phyloP scores from a whole-genome alignment of 192 early-diverging fungal species.

The Linnemannia exigua region DNA sequence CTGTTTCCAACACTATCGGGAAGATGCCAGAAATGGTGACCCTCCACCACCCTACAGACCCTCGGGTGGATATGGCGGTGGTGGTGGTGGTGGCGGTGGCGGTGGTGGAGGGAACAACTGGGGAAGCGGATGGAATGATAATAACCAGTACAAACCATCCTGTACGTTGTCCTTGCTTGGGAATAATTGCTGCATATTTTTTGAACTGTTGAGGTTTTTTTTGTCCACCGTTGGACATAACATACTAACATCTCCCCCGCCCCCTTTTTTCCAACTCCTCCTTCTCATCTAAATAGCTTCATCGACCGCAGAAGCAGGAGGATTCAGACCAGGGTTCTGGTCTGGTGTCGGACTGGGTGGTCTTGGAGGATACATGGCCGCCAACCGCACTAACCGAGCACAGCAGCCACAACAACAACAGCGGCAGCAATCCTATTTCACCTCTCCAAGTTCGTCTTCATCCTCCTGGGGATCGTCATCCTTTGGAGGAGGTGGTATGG shows the following conservation, averaged over 20 bases:
- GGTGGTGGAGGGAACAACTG: conserved; percentile 42
- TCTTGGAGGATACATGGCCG: conserved; percentile 30
- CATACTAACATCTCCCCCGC: neutral
- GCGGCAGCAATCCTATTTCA: neutral
- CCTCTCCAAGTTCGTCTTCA: neutral
- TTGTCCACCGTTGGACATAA: neutral
- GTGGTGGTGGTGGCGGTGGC: conserved; percentile 21
- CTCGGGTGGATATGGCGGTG: neutral
- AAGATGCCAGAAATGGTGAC: conserved; percentile 11
- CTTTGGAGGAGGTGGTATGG: conserved; percentile 23
- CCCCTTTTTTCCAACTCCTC: neutral
- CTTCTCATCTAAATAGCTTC: neutral
- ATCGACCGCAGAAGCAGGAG: conserved; percentile 2
- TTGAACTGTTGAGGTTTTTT: too few species aligned
- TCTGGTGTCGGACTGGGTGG: conserved; percentile 53
- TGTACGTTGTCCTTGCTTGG: neutral
- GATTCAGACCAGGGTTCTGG: conserved; percentile 57
- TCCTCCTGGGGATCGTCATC: conserved; percentile 2
- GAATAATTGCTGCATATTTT: too few species aligned
- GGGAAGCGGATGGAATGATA: conserved; percentile 22
- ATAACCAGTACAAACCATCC: conserved; percentile 25
- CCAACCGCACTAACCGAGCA: conserved; percentile 17
- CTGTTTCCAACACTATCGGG: conserved; percentile 7
- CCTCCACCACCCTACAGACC: conserved; percentile 55
- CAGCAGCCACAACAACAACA: conserved; percentile 8